These are phyloP conservation scores for Sporothrix phasma DNA, from an alignment of 2,329 filamentous ascomycete genomes.

Conservation along the genomic window DNA sequence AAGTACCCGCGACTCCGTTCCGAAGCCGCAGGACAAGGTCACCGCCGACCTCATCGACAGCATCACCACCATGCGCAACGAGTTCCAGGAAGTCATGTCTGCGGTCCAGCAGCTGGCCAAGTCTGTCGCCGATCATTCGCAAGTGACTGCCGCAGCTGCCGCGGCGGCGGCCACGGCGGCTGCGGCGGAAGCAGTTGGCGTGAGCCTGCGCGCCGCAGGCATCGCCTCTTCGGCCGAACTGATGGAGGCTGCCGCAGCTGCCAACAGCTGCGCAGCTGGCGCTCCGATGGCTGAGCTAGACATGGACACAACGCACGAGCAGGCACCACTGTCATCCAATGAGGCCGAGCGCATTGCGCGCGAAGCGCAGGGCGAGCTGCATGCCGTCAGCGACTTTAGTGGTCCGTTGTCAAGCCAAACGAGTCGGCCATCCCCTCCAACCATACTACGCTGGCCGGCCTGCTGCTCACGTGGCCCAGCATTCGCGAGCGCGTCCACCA, in stretches of 20 bases:
- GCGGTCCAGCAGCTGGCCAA: neutral
- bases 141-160: neutral
- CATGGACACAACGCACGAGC: too few species aligned
- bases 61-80: slow-evolving; percentile 24
- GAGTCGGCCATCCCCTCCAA: slow-evolving; percentile 68
- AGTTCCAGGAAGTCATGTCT: slow-evolving; percentile 23
- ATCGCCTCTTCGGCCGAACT: neutral
- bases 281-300: too few species aligned
- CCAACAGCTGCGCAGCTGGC: neutral
- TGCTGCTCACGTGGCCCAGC: slow-evolving; percentile 62
- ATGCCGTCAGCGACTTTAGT: slow-evolving; percentile 39
- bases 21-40: slow-evolving; percentile 68
- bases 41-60: slow-evolving; percentile 50
- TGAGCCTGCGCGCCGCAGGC: neutral
- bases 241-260: neutral
- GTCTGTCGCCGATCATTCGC: neutral
- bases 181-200: neutral
- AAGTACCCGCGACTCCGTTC: slow-evolving; percentile 84
- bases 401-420: slow-evolving; percentile 45
- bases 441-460: slow-evolving; percentile 82
- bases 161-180: neutral
- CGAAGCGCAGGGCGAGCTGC: slow-evolving; percentile 31
- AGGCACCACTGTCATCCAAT: slow-evolving; percentile 18
- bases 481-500: slow-evolving; percentile 54
- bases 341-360: slow-evolving; percentile 28